Evolutionary conservation across 352 stramenopile species (phyloP).

Genomic region (Albugo laibachii): DNA sequence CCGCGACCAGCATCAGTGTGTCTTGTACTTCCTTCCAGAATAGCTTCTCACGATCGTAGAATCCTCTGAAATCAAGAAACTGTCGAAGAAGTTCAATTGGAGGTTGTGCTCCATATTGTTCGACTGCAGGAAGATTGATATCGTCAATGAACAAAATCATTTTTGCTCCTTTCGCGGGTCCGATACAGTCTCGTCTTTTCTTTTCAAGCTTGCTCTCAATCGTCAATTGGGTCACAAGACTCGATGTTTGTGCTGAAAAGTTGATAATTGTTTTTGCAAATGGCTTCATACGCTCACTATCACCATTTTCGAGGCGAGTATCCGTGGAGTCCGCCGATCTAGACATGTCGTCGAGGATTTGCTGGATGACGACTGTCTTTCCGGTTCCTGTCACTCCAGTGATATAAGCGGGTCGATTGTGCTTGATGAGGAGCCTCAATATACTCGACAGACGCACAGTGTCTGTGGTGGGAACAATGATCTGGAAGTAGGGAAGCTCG

Average conservation of each 20-base stretch:
- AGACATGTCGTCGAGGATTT: slow-evolving; percentile 37
- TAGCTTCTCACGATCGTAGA: slow-evolving; percentile 92
- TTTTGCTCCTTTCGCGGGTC: slow-evolving; percentile 66
- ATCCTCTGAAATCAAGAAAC: slow-evolving; percentile 89
- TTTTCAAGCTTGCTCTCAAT: slow-evolving; percentile 90
- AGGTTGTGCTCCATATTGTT: slow-evolving; percentile 87
- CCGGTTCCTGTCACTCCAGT: slow-evolving; percentile 79
- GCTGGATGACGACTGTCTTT: slow-evolving; percentile 79
- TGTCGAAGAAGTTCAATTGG: slow-evolving; percentile 88
- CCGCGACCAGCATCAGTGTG: slow-evolving; percentile 80
- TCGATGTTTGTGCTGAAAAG: slow-evolving; percentile 83
- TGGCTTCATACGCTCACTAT: not conserved
- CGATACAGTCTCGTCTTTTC: slow-evolving; percentile 88
- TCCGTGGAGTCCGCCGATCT: slow-evolving; percentile 2
- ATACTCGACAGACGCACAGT: slow-evolving; percentile 52
- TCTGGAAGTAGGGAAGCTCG: slow-evolving; percentile 48
- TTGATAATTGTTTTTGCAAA: slow-evolving; percentile 59
- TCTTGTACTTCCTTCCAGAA: slow-evolving; percentile 94
- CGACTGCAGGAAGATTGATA: slow-evolving; percentile 86
- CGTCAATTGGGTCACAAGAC: slow-evolving; percentile 71
- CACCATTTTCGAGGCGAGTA: slow-evolving; percentile 22
- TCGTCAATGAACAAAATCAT: slow-evolving; percentile 93
- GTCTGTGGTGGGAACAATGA: slow-evolving; percentile 56
- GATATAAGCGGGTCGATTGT: slow-evolving; percentile 70
- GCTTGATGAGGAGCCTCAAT: slow-evolving; percentile 23